phyloP scores from a whole-genome alignment of 768 basidiomycete genomes.

The Candolleomyces eurysporus region DNA sequence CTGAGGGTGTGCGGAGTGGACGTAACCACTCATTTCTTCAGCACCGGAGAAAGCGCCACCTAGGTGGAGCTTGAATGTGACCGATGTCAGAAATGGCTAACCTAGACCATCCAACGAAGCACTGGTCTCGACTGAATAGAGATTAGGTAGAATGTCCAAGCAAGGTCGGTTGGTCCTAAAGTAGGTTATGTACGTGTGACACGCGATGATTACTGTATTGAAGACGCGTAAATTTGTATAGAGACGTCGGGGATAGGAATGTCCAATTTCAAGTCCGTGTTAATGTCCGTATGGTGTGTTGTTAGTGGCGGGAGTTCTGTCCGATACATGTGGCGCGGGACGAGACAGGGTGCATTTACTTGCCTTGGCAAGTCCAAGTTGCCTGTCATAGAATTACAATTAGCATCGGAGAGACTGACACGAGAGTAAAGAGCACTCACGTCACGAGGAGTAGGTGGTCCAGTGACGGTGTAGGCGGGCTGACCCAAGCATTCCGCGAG shows the following conservation, averaged over 20 bases:
- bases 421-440: slow-evolving; percentile 19
- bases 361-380: slow-evolving; percentile 1
- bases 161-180: no score
- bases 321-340: neutral
- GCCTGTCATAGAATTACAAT: neutral
- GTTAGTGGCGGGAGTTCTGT: neutral
- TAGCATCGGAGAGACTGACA: neutral
- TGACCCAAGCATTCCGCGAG: slow-evolving; percentile 36
- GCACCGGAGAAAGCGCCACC: no score
- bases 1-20: no score
- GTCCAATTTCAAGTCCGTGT: neutral
- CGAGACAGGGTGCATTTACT: neutral
- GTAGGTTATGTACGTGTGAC: no score
- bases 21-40: no score
- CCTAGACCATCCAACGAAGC: no score
- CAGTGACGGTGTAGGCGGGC: slow-evolving; percentile 28
- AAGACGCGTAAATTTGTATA: no score
- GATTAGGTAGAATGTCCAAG: no score
- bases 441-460: slow-evolving; percentile 24
- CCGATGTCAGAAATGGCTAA: no score
- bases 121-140: no score
- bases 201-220: no score
- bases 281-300: neutral
- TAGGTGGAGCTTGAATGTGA: no score
- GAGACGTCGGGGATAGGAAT: neutral